Base-by-base conservation (phyloP, 345 rosid species). In the Xanthoceras sorbifolium region DNA sequence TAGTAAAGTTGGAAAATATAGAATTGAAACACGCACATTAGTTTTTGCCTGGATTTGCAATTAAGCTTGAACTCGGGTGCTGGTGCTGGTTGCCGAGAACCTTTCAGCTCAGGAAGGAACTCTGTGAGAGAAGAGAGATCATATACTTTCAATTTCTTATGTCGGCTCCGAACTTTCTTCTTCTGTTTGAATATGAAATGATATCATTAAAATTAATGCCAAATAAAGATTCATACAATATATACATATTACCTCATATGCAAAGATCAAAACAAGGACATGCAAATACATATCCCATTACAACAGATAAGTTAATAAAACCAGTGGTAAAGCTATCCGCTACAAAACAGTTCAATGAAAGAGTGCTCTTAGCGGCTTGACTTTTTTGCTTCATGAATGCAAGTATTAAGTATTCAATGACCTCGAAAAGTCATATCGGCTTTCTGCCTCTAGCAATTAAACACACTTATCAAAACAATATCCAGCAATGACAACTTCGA, bases 111-210 rank as follows among this genome's bases (percentile, higher is more conserved):
- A 0, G 97, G 99, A 61, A 96, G 98, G 84, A 89, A 88, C 52
- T 96, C 97, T 0, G 92, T 80, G 64, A 93, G 94, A 20, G 76
- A 29, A 70, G 99, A 78, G 71, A 96, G 91, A 69, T 92, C 91
- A 79, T 86, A 89, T 23, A 87, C 92, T 81, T 87, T 92, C 82
- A 92, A 84, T 79, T 90, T 93, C 84, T 85, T 90, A 79, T 89
- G 93, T 20, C 92, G 86, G 26, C 91, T 79, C 12, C 86, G 85
- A 25, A 67, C 77, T 71, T 84, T 90, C 80, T 83, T 88, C 68
- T 87, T 91, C 91, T 90, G 90, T 40, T 67, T 46, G 44, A 71
- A 79, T 25, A 68, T 0, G 18, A 71, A 5, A 52, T 68, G 38
- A 31, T 46, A 31, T 76, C 23, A 68, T 11, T 2, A 69, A 68